Evolutionary conservation across 1,284 basidiomycete genomes (phyloP).

Genomic region (Irpex rosettiformis): DNA sequence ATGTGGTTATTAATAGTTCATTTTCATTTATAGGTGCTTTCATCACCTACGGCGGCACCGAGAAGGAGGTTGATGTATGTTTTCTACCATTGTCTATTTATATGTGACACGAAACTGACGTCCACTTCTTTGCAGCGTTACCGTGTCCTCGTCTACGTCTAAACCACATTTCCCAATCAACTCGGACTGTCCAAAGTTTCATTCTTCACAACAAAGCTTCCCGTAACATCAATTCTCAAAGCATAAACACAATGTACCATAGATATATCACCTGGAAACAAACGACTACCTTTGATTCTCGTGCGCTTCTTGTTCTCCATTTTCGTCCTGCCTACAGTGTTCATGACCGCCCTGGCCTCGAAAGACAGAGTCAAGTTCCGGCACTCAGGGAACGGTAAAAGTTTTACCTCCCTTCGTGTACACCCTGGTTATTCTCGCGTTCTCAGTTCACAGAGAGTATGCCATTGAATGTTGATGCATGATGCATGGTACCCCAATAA

Average conservation of each 20-base stretch:
- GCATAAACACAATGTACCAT: neutral
- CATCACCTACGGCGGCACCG: constrained; percentile 46
- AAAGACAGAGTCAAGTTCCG: no score
- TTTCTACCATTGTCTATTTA: neutral
- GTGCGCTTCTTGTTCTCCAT: neutral
- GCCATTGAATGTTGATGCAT: no score
- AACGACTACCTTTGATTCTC: neutral
- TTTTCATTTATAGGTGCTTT: constrained; percentile 37
- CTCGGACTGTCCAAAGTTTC: no score
- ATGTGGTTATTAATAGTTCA: neutral
- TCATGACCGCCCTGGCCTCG: no score
- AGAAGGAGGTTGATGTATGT: constrained; percentile 44
- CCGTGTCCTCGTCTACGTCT: constrained; percentile 39
- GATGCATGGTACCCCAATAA: neutral
- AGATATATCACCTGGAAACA: neutral
- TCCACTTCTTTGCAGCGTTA: constrained; percentile 32
- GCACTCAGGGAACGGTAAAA: no score
- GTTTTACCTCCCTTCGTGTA: no score
- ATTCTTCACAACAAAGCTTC: no score
- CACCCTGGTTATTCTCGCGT: no score
- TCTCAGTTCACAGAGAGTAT: no score
- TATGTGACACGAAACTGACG: neutral
- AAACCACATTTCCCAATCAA: neutral
- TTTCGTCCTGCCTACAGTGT: neutral
- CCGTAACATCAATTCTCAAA: neutral